Percentiles rank a stretch among this genome's conserved stretches.
phyloP scores from a whole-genome alignment of 345 rosid genomes.

The Bruguiera parviflora region DNA sequence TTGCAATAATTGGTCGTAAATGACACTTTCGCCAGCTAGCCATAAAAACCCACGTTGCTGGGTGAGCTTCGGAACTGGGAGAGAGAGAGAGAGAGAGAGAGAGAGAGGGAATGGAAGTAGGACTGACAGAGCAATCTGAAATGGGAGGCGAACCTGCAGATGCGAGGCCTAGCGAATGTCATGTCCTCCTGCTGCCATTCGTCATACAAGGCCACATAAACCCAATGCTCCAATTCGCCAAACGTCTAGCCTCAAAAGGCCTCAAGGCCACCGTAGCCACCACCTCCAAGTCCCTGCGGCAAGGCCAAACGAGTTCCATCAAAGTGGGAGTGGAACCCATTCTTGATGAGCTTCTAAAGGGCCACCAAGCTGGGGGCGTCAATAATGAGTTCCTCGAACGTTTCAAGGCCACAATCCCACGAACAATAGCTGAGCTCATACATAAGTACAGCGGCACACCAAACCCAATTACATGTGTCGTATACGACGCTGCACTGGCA shows the following conservation, averaged over 20 bases:
- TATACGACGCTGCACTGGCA: conserved; percentile 51
- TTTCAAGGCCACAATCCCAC: conserved; percentile 35
- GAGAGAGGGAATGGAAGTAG: too few species aligned
- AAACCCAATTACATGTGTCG: conserved; percentile 43
- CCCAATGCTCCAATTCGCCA: conserved; percentile 46
- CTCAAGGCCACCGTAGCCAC: conserved; percentile 33
- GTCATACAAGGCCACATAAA: conserved; percentile 50
- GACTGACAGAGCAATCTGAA: too few species aligned
- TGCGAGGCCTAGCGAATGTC: conserved; percentile 3
- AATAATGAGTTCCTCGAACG: background rate
- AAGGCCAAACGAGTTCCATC: background rate
- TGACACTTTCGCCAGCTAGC: too few species aligned
- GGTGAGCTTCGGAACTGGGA: too few species aligned
- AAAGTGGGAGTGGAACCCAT: conserved; percentile 2
- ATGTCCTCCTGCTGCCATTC: conserved; percentile 32
- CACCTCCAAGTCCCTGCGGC: conserved; percentile 26
- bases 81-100: too few species aligned
- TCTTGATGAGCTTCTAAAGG: conserved; percentile 1
- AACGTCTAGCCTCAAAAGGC: conserved; percentile 43
- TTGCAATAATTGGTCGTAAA: too few species aligned
- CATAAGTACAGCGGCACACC: conserved; percentile 21
- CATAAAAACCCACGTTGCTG: too few species aligned
- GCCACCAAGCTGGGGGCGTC: background rate
- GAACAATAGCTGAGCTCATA: conserved; percentile 43
- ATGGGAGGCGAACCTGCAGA: too few species aligned